Conservation (phyloP, 345 rosid genomes). For the Arabidopsis arenosa region DNA sequence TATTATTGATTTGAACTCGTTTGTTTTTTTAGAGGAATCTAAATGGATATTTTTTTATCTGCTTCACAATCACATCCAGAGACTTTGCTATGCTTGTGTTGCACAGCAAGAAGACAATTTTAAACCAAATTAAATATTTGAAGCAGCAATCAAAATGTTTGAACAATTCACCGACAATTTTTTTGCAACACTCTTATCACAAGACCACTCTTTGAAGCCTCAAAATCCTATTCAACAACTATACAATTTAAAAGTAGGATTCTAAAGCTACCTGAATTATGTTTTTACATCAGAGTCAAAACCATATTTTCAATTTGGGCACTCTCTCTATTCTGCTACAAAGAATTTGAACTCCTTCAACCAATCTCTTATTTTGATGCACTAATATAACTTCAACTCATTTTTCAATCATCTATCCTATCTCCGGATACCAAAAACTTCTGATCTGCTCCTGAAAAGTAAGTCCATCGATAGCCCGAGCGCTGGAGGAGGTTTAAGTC, state of each 20-base stretch:
- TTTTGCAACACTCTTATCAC: background rate
- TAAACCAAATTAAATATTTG: background rate
- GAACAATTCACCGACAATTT: background rate
- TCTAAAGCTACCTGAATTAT: constrained; percentile 34
- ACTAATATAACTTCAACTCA: constrained; percentile 13
- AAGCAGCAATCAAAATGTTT: background rate
- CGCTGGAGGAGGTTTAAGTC: constrained; percentile 58
- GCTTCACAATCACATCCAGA: background rate
- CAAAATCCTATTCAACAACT: constrained; percentile 28
- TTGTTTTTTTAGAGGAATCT: background rate
- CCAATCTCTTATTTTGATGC: constrained; percentile 37
- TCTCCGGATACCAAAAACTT: constrained; percentile 55
- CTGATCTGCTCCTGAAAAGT: constrained; percentile 64
- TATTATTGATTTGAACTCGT: background rate
- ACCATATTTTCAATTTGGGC: constrained; percentile 27
- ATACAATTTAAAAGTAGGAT: constrained; percentile 25
- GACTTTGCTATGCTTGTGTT: background rate
- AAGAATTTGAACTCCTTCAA: constrained; percentile 36
- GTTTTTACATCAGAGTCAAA: constrained; percentile 35
- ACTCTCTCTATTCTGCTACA: constrained; percentile 39
- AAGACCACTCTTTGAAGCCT: constrained; percentile 18
- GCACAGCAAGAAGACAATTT: background rate
- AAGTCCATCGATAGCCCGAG: constrained; percentile 60
- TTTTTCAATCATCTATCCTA: constrained; percentile 39
- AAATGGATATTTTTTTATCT: background rate